Conservation (phyloP, 352 stramenopile genomes). For the Globisporangium recalcitrans region DNA sequence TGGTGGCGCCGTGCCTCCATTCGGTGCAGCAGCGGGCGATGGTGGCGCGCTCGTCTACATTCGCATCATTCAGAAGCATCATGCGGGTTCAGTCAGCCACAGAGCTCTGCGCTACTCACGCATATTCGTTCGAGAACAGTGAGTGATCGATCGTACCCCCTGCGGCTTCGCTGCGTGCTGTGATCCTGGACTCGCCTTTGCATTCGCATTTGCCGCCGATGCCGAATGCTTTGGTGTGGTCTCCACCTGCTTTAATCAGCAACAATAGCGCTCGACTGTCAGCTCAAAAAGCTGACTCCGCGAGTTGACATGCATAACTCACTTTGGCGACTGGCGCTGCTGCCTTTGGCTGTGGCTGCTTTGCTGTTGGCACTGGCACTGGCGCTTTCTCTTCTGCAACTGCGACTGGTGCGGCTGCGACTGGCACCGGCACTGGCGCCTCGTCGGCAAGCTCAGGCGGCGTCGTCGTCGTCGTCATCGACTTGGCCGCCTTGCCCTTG, state of each 20-base stretch:
- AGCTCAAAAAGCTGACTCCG: not conserved
- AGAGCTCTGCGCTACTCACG: not conserved
- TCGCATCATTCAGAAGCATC: not conserved
- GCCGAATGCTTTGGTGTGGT: conserved; percentile 1
- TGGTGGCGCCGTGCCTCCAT: not conserved
- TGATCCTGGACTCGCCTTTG: not conserved
- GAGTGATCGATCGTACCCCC: not conserved
- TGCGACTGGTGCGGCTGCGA: conserved; percentile 16
- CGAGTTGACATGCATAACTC: not conserved
- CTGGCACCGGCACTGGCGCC: conserved; percentile 5
- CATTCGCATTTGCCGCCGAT: not conserved
- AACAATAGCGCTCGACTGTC: not conserved
- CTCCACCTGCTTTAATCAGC: conserved; percentile 4
- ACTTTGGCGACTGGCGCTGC: conserved; percentile 6
- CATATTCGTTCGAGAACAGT: not conserved
- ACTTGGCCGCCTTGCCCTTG: conserved; percentile 29
- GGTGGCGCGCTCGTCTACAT: conserved; percentile 7
- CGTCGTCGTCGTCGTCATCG: conserved; percentile 2
- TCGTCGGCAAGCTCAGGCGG: conserved; percentile 12
- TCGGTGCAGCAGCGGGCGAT: not conserved
- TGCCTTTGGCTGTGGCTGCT: conserved; percentile 12
- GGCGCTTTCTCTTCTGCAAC: conserved; percentile 12
- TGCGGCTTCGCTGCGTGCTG: conserved; percentile 1
- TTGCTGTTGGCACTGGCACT: conserved; percentile 2
- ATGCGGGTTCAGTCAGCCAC: not conserved